Conservation (phyloP, 371 early-diverging fungal genomes). For the Synchytrium microbalum region DNA sequence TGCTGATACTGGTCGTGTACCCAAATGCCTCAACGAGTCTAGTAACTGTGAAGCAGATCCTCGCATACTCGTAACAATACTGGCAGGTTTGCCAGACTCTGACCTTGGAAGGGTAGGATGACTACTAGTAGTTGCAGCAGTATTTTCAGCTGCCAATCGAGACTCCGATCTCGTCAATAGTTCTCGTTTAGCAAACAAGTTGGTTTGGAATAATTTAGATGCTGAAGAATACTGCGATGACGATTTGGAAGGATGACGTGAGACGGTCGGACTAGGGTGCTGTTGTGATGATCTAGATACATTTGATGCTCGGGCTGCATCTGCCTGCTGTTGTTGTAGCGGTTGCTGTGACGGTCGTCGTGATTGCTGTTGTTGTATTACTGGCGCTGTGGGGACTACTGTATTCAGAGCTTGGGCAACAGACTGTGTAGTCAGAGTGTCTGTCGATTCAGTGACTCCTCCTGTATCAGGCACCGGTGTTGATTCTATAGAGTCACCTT, state of each 20-base stretch:
- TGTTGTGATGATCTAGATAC: no score
- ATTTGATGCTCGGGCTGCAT: background rate
- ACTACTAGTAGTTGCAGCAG: no score
- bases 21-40: background rate
- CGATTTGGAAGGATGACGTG: background rate
- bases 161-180: no score
- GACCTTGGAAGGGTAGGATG: no score
- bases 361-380: no score
- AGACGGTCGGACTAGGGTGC: background rate
- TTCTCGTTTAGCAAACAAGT: background rate
- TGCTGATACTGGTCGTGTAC: constrained; percentile 22
- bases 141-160: no score
- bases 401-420: no score
- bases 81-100: no score
- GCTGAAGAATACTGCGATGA: background rate
- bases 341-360: background rate
- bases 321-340: background rate
- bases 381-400: no score
- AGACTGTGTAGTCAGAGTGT: background rate
- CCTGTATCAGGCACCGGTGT: background rate
- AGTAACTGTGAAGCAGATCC: background rate
- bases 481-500: no score
- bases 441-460: background rate
- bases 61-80: no score
- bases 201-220: background rate